Conservation (phyloP, 768 basidiomycete species). For the Krasilnikovozyma curviuscula region DNA sequence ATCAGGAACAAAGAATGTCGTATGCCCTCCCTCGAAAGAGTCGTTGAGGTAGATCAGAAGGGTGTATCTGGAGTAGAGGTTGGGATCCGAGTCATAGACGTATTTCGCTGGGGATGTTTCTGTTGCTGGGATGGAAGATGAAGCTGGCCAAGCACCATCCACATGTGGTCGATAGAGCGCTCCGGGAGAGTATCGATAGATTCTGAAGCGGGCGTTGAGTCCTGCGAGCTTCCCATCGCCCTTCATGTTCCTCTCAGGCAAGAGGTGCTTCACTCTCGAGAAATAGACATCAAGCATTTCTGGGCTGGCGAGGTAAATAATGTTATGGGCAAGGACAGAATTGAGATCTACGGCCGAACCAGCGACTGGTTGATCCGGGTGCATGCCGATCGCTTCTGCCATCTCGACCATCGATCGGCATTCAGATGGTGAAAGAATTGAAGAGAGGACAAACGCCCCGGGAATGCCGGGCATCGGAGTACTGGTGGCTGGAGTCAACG, state of each 20-base stretch:
- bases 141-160: slow-evolving; percentile 11
- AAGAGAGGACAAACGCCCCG: slow-evolving; percentile 34
- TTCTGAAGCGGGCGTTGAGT: slow-evolving; percentile 8
- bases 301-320: slow-evolving; percentile 9
- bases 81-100: slow-evolving; percentile 9
- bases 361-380: slow-evolving; percentile 36
- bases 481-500: slow-evolving; percentile 21
- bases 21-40: slow-evolving; percentile 29
- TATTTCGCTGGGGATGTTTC: slow-evolving; percentile 1
- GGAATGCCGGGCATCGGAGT: slow-evolving; percentile 31
- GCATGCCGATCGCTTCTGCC: slow-evolving; percentile 33
- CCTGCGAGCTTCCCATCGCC: slow-evolving; percentile 2
- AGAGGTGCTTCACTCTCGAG: slow-evolving; percentile 1
- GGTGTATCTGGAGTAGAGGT: slow-evolving; percentile 8
- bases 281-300: slow-evolving; percentile 4
- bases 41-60: slow-evolving; percentile 31
- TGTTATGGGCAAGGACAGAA: slow-evolving; percentile 21
- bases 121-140: neutral
- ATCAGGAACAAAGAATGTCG: slow-evolving; percentile 40
- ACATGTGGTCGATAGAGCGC: slow-evolving; percentile 11
- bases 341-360: slow-evolving; percentile 33
- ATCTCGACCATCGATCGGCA: slow-evolving; percentile 33
- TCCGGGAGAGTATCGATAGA: slow-evolving; percentile 7
- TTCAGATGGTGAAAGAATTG: slow-evolving; percentile 32
- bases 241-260: slow-evolving; percentile 1